These are phyloP conservation scores for Pseudoturritis turrita DNA, from an alignment of 345 rosid species.

Conservation along the genomic window DNA sequence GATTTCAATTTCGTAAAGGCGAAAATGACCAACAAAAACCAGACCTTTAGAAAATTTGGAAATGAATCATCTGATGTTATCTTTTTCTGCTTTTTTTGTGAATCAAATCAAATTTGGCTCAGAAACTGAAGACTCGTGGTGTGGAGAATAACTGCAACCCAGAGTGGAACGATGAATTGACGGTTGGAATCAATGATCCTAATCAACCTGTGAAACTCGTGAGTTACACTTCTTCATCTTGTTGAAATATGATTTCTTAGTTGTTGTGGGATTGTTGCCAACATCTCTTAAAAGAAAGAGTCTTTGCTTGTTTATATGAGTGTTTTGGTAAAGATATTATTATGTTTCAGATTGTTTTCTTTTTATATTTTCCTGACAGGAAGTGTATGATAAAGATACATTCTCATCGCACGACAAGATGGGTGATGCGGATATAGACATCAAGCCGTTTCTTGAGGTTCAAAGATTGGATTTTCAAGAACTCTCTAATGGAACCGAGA, in stretches of 20 bases:
- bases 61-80: not conserved
- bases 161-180: slow-evolving; percentile 68
- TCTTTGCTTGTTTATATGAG: not conserved
- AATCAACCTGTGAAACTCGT: slow-evolving; percentile 47
- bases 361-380: slow-evolving; percentile 26
- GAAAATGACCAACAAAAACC: too few relatives aligned
- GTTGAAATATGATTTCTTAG: not conserved
- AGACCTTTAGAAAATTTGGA: not conserved
- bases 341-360: not conserved
- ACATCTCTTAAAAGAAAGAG: not conserved
- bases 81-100: not conserved
- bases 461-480: slow-evolving; percentile 29
- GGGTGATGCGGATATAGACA: slow-evolving; percentile 73
- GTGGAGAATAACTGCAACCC: slow-evolving; percentile 64
- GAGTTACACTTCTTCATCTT: slow-evolving; percentile 24
- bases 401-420: slow-evolving; percentile 60
- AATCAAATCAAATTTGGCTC: slow-evolving; percentile 16
- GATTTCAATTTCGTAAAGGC: not conserved
- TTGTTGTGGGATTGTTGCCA: too few relatives aligned
- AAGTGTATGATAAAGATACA: slow-evolving; percentile 71
- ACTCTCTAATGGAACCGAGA: slow-evolving; percentile 45
- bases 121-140: slow-evolving; percentile 60
- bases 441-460: slow-evolving; percentile 45
- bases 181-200: slow-evolving; percentile 49
- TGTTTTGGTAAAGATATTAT: not conserved